These are phyloP conservation scores for Deuterostichococcus epilithicus DNA, from an alignment of 139 green algal genomes.

Conservation along the genomic window DNA sequence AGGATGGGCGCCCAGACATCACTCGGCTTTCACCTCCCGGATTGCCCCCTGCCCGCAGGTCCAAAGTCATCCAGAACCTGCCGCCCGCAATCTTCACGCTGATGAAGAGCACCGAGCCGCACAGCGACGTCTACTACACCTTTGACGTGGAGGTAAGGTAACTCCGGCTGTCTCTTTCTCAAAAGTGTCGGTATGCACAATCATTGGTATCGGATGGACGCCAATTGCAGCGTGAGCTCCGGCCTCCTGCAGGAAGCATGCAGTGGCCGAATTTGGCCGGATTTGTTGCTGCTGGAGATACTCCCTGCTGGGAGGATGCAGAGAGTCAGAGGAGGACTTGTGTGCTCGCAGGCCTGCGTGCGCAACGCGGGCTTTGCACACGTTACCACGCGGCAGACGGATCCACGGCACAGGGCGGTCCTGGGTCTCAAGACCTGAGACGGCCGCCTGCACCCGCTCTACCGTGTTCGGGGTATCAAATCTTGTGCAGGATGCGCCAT, in stretches of 20 bases:
- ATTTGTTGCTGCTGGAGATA: too few relatives aligned
- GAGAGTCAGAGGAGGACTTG: too few relatives aligned
- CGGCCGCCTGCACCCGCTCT: too few relatives aligned
- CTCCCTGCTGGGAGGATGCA: too few relatives aligned
- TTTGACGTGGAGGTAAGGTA: constrained; percentile 57
- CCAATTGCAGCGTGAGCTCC: too few relatives aligned
- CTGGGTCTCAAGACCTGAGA: constrained; percentile 22
- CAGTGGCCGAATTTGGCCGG: too few relatives aligned
- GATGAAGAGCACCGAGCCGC: constrained; percentile 85
- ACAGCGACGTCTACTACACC: constrained; percentile 67
- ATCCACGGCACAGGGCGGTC: constrained; percentile 76
- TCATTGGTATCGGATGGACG: constrained; percentile 7
- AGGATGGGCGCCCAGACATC: too few relatives aligned
- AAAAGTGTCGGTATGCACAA: not conserved
- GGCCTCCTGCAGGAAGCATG: too few relatives aligned
- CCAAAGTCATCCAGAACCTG: constrained; percentile 77
- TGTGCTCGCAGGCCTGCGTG: constrained; percentile 29
- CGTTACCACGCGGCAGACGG: constrained; percentile 60
- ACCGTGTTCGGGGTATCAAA: too few relatives aligned
- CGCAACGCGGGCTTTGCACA: constrained; percentile 48
- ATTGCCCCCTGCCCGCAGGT: too few relatives aligned
- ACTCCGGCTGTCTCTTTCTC: not conserved
- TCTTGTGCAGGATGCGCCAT: too few relatives aligned
- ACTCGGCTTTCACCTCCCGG: too few relatives aligned
- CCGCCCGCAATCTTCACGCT: constrained; percentile 75